Base-by-base conservation (phyloP, 2,329 filamentous ascomycete genomes). In the Colletotrichum liaoningense region DNA sequence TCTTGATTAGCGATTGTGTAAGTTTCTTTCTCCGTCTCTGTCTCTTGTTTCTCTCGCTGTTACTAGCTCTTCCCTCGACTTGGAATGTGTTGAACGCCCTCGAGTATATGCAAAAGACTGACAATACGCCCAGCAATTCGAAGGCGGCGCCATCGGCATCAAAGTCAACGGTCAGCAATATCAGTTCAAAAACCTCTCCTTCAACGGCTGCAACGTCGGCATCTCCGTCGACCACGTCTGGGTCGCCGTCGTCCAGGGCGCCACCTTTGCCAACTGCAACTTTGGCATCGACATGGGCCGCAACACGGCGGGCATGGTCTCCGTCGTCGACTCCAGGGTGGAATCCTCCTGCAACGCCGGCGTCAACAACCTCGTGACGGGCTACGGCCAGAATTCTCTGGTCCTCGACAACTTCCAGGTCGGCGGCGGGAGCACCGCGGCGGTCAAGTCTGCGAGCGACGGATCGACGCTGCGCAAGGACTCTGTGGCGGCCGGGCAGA, bases 131-230 rank as follows among this genome's bases (percentile, higher is more conserved):
- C 59, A 79, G 75, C 75, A 75, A 12, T 80, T 82, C 75, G 77
- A 77, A n/a, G 81, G 79, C 38, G 81, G 81, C 12, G 75, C 75
- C 24, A 75, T 81, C 22, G 82, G 80, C 5, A 76, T 83, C 30
- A 72, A 75, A 35, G 74, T 81, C 28, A 77, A 75, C 2, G 80
- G 79, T 66, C 80, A 83, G 76, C 81, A 82, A 74, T 83, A 81
- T 60, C 76, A 80, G 24, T 78, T 83, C 67, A 83, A 83, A 70
- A 76, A 75, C 57, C 69, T 81, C 24, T 75, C 63, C 6, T 82
- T 82, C 69, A 79, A 79, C 62, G 79, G 78, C 60, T 80, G 75
- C 54, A 76, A 75, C 16, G 77, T 79, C n/a, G 81, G 80, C 24
- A 76, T 82, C 35, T 78, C 76, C 28, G 67, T 81, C 5, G 71